Conservation (phyloP, 2,329 filamentous ascomycete species). For the Coniella vitis region DNA sequence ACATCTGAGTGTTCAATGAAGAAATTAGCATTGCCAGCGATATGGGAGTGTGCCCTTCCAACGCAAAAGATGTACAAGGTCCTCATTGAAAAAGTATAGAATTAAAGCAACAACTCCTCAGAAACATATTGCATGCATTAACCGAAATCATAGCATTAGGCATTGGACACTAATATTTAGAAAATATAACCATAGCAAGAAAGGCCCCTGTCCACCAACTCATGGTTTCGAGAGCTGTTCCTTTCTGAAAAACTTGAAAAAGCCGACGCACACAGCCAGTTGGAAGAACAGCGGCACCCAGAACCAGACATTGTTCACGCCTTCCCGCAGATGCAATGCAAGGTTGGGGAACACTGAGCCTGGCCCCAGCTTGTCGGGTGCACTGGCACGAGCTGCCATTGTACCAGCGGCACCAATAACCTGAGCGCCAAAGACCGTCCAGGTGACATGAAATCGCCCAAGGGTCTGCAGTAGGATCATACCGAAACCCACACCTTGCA, state of each 20-base stretch:
- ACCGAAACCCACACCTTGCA: constrained; percentile 57
- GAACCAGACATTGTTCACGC: constrained; percentile 46
- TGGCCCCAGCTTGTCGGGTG: constrained; percentile 53
- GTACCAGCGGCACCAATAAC: constrained; percentile 55
- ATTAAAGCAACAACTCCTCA: too few relatives aligned
- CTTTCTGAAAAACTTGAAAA: constrained; percentile 46
- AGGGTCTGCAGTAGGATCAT: constrained; percentile 59
- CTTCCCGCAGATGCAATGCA: constrained; percentile 34
- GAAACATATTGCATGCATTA: too few relatives aligned
- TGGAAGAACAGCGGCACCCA: constrained; percentile 53
- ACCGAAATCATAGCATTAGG: too few relatives aligned
- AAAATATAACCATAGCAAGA: background rate
- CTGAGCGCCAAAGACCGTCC: constrained; percentile 52
- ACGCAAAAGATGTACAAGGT: too few relatives aligned
- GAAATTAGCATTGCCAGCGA: background rate
- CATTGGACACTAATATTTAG: too few relatives aligned
- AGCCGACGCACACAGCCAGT: constrained; percentile 48
- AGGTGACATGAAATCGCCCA: constrained; percentile 55
- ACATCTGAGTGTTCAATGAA: too few relatives aligned
- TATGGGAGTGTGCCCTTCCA: too few relatives aligned
- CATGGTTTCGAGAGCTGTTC: constrained; percentile 47
- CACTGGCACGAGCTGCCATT: constrained; percentile 51
- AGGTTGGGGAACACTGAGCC: constrained; percentile 56
- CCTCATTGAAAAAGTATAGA: too few relatives aligned
- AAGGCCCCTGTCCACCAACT: background rate